These are phyloP conservation scores for Kwoniella sp. DNA, from an alignment of 768 basidiomycete genomes.

Conservation along the genomic window DNA sequence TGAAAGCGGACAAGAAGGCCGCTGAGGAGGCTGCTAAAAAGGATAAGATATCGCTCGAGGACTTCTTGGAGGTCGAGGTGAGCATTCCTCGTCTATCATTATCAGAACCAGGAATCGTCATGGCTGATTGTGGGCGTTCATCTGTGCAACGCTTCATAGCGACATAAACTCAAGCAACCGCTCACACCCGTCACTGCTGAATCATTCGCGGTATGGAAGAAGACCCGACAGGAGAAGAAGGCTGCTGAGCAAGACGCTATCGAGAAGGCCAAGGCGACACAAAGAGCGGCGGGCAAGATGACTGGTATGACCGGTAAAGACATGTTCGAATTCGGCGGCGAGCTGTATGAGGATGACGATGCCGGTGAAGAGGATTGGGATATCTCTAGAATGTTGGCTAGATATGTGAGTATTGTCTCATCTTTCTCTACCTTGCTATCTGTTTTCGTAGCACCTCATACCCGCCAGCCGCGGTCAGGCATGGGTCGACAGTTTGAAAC, in stretches of 20 bases:
- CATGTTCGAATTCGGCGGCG: slow-evolving; percentile 64
- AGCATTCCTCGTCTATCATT: slow-evolving; percentile 30
- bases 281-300: slow-evolving; percentile 82
- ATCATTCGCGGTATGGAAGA: slow-evolving; percentile 91
- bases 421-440: too few species aligned
- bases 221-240: slow-evolving; percentile 93
- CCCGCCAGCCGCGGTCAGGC: too few species aligned
- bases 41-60: slow-evolving; percentile 85
- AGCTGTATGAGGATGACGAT: slow-evolving; percentile 52
- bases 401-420: slow-evolving; percentile 45
- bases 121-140: slow-evolving; percentile 1
- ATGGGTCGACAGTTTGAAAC: too few species aligned
- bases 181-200: slow-evolving; percentile 93
- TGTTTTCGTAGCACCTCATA: too few species aligned
- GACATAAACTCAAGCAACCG: slow-evolving; percentile 75
- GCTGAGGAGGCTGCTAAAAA: slow-evolving; percentile 82
- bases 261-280: slow-evolving; percentile 77
- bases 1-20: slow-evolving; percentile 91
- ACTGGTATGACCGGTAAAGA: slow-evolving; percentile 94
- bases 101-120: neutral
- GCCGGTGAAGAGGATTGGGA: slow-evolving; percentile 55
- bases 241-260: slow-evolving; percentile 79
- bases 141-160: slow-evolving; percentile 59
- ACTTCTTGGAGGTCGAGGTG: slow-evolving; percentile 97
- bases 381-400: slow-evolving; percentile 51